These are phyloP conservation scores for Cyamopsis tetragonoloba DNA, from an alignment of 306 rosid species.

Conservation along the genomic window DNA sequence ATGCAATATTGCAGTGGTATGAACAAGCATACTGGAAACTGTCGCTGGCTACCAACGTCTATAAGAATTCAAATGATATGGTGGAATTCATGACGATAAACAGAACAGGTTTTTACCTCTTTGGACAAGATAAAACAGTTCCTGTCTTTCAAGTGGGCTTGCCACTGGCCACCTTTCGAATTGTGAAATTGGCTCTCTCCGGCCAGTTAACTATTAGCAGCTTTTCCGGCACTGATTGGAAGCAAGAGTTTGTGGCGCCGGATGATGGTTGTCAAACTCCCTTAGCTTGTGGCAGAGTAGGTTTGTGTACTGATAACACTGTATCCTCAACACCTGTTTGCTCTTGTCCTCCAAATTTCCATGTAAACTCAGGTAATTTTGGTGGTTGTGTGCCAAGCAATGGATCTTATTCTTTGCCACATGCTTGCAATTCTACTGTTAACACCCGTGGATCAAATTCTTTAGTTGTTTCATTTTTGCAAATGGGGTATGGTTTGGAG, in stretches of 20 bases:
- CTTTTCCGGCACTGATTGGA: constrained; percentile 43
- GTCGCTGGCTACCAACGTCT: constrained; percentile 47
- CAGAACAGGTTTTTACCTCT: constrained; percentile 54
- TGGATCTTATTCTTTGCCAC: constrained; percentile 50
- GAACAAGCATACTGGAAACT: constrained; percentile 82
- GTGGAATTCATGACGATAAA: constrained; percentile 60
- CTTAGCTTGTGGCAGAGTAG: constrained; percentile 58
- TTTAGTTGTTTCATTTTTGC: constrained; percentile 48
- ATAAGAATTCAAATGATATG: constrained; percentile 30
- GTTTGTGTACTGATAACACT: constrained; percentile 48
- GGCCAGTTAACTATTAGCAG: constrained; percentile 61
- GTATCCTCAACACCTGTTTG: constrained; percentile 46
- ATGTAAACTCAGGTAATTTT: constrained; percentile 31
- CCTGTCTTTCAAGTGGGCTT: constrained; percentile 45
- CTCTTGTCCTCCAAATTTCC: constrained; percentile 71
- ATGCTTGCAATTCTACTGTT: constrained; percentile 45
- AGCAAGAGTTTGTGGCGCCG: constrained; percentile 64
- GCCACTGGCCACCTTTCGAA: constrained; percentile 45
- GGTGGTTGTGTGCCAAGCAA: constrained; percentile 60
- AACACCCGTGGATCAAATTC: constrained; percentile 30
- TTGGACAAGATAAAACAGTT: constrained; percentile 47
- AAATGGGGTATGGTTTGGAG: constrained; percentile 47
- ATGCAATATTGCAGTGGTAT: constrained; percentile 67
- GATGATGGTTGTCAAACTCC: constrained; percentile 59
- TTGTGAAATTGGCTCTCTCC: constrained; percentile 51